Conservation (phyloP, 805 yeast species). For the Ogataea neopini region DNA sequence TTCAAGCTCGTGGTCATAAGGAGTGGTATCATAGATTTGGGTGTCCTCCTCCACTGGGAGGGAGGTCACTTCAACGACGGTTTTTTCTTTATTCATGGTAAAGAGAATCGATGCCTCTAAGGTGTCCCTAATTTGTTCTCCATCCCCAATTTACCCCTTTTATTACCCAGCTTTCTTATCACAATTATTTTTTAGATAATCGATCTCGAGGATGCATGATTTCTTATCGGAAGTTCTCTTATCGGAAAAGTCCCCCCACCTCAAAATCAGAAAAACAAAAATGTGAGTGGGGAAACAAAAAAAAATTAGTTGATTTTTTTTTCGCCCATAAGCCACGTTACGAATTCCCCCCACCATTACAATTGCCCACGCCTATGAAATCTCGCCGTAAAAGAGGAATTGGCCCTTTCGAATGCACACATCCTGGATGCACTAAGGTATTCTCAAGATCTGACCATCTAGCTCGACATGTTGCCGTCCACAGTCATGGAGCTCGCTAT, state of each 20-base stretch:
- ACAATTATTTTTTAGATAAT: neutral
- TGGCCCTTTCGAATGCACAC: slow-evolving; percentile 35
- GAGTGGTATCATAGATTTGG: slow-evolving; percentile 17
- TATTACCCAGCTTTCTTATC: too few relatives aligned
- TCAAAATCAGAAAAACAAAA: too few relatives aligned
- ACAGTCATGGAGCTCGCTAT: slow-evolving; percentile 43
- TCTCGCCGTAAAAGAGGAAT: slow-evolving; percentile 13
- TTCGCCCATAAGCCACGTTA: too few relatives aligned
- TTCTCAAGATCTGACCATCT: slow-evolving; percentile 62
- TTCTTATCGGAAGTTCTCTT: neutral
- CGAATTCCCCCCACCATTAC: neutral
- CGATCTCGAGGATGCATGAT: neutral
- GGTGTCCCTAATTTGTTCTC: neutral
- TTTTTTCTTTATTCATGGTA: too few relatives aligned
- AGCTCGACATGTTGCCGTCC: slow-evolving; percentile 56
- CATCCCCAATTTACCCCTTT: too few relatives aligned
- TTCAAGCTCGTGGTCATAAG: slow-evolving; percentile 30
- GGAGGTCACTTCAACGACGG: neutral
- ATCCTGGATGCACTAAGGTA: slow-evolving; percentile 48
- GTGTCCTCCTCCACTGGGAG: slow-evolving; percentile 8
- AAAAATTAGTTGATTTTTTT: too few relatives aligned
- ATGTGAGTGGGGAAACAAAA: too few relatives aligned
- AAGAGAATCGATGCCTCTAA: too few relatives aligned
- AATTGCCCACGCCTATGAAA: neutral
- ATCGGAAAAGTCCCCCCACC: neutral